Percentiles rank a stretch among this genome's conserved stretches.
Evolutionary conservation across 768 basidiomycete genomes (phyloP).

Genomic region (Lactifluus hygrophoroides): DNA sequence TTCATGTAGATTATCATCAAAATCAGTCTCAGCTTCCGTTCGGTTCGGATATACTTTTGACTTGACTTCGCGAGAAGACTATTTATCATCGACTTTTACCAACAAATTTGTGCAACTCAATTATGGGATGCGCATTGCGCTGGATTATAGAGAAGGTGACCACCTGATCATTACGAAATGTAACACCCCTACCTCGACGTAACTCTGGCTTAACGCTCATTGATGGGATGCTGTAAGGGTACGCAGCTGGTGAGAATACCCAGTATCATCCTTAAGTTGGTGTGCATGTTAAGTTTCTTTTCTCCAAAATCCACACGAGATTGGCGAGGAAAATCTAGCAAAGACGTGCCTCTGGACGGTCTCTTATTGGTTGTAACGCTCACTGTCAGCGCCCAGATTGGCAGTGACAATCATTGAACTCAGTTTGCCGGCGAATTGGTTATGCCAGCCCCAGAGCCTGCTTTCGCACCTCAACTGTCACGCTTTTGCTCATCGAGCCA

Average conservation of each 20-base stretch:
- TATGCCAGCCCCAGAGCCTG: neutral
- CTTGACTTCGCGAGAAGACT: neutral
- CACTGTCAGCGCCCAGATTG: conserved; percentile 15
- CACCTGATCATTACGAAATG: conserved; percentile 2
- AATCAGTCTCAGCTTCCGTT: neutral
- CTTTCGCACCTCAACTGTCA: conserved; percentile 14
- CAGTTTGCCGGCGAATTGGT: conserved; percentile 17
- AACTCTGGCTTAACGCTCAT: conserved; percentile 14
- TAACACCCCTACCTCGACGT: conserved; percentile 2
- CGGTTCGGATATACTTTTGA: neutral
- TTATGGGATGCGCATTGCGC: neutral
- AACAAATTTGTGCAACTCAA: neutral
- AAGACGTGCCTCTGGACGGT: neutral
- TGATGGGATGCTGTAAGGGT: neutral
- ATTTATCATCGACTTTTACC: neutral
- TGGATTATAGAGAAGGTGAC: neutral
- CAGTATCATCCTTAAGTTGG: neutral
- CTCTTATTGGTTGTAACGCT: neutral
- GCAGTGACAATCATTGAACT: conserved; percentile 19
- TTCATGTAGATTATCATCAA: neutral
- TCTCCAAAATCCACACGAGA: neutral
- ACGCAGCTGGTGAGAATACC: neutral
- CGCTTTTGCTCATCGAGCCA: neutral
- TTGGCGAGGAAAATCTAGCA: neutral
- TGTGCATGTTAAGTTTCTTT: neutral